Base-by-base conservation (phyloP, 2,329 filamentous ascomycete species). In the Calonectria pseudoturangicola region DNA sequence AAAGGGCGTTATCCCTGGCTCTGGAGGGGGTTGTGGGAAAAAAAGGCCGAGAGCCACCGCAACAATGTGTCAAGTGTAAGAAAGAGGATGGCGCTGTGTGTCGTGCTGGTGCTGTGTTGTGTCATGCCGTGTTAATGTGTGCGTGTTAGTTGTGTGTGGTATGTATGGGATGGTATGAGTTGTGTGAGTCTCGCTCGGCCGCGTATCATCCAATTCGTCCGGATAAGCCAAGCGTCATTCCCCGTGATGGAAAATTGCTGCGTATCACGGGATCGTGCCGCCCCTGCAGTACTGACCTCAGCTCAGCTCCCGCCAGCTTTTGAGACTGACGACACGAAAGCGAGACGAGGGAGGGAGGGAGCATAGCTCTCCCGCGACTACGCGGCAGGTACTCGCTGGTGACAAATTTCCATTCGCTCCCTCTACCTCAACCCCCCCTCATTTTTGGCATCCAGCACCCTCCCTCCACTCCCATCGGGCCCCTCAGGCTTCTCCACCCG, bases 141-240 rank as follows among this genome's bases (percentile, higher is more conserved):
- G 28, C 51, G 51, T 56, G 28, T n/a, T 56, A 43, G 41, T 43
- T 43, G 41, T 43, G 41, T 43, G 41, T 43, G 41, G 36, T 13
- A 36, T 21, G 21, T 21, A 9, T 33, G 30, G 30, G 5, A 33
- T 36, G 33, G 33, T 16, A 56, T 39, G 30, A 54, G 63, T 48
- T 60, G 63, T 70, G 74, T 72, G 70, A 76, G 74, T 69, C 74
- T 74, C 10, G 68, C 68, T 70, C 56, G 73, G 63, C 28, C 18
- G 30, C 30, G 28, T 30, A 68, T 70, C 50, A 77, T 77, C 76
- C 78, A 80, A 80, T 80, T 79, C 77, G 78, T 77, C 77, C 79
- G 79, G 78, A 76, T 77, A 69, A 51, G 48, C 58, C 60, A 73
- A 70, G 71, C 62, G 65, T 30, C 50, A 68, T 78, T 80, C 78